phyloP scores from a whole-genome alignment of 768 basidiomycete genomes.

The Tylopilus subfusipes region DNA sequence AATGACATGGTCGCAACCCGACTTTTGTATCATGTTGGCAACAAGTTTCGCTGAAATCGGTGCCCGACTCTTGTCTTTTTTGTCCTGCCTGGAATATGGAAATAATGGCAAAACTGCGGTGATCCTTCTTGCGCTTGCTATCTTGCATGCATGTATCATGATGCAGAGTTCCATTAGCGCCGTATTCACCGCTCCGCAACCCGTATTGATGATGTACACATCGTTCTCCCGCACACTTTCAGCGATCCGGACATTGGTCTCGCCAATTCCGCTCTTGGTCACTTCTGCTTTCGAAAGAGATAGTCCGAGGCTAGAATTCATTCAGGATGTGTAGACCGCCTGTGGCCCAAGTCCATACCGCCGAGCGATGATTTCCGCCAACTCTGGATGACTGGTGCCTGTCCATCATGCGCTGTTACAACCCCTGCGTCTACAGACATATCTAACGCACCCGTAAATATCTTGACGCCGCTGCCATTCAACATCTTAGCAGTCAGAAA shows the following conservation, averaged over 20 bases:
- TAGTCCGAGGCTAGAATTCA: conserved; percentile 71
- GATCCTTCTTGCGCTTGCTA: conserved; percentile 96
- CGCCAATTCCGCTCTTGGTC: conserved; percentile 84
- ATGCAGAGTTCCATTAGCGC: conserved; percentile 98
- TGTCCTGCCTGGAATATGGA: conserved; percentile 97
- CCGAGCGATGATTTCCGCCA: conserved; percentile 90
- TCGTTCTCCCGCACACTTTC: conserved; percentile 98
- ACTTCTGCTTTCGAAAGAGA: conserved; percentile 85
- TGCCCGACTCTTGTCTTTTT: conserved; percentile 98
- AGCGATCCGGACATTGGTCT: conserved; percentile 86
- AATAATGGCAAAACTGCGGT: conserved; percentile 98
- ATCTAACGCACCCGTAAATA: conserved; percentile 50
- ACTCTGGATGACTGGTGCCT: conserved; percentile 95
- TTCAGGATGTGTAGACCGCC: conserved; percentile 24
- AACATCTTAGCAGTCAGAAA: conserved; percentile 38
- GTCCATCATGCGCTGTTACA: conserved; percentile 3
- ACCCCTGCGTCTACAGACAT: neutral
- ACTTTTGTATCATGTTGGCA: conserved; percentile 92
- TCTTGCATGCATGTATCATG: conserved; percentile 99
- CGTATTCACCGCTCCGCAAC: conserved; percentile 83
- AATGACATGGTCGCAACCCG: conserved; percentile 95
- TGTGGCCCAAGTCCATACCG: conserved; percentile 48
- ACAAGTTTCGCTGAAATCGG: conserved; percentile 98
- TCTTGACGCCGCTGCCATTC: conserved; percentile 55
- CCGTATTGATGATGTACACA: conserved; percentile 97